These are phyloP conservation scores for Alternaria consortialis DNA, from an alignment of 2,329 filamentous ascomycete species.

Conservation along the genomic window DNA sequence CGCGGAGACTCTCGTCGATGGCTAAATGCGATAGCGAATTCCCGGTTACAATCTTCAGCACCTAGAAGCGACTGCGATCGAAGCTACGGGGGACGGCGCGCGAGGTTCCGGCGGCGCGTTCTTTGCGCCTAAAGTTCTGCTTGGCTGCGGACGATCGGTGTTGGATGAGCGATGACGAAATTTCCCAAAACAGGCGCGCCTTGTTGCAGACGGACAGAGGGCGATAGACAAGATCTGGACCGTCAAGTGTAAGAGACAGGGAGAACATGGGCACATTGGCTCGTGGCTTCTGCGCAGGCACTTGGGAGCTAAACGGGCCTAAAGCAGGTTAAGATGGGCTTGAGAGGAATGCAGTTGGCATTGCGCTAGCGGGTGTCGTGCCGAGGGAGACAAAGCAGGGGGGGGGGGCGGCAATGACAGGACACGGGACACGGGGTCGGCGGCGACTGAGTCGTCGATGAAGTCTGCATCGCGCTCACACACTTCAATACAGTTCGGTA, in stretches of 20 bases:
- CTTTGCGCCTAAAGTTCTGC: slow-evolving; percentile 18
- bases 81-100: slow-evolving; percentile 22
- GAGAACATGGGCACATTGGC: slow-evolving; percentile 32
- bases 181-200: slow-evolving; percentile 30
- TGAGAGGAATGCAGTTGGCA: slow-evolving; percentile 35
- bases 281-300: slow-evolving; percentile 33
- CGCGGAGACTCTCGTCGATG: neutral
- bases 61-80: slow-evolving; percentile 5
- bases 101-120: slow-evolving; percentile 23
- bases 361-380: slow-evolving; percentile 26
- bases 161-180: slow-evolving; percentile 34
- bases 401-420: slow-evolving; percentile 1
- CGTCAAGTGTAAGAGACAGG: slow-evolving; percentile 35
- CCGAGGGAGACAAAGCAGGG: slow-evolving; percentile 20
- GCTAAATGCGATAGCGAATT: neutral
- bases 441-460: slow-evolving; percentile 2
- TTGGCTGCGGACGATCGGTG: slow-evolving; percentile 25
- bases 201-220: slow-evolving; percentile 26
- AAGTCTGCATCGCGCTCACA: neutral
- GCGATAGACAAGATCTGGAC: slow-evolving; percentile 35
- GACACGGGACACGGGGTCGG: neutral
- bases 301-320: slow-evolving; percentile 39
- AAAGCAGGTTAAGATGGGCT: slow-evolving; percentile 38
- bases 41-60: slow-evolving; percentile 6
- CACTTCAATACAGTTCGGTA: neutral